Conservation (phyloP, 768 basidiomycete genomes). For the Kwoniella shandongensis region DNA sequence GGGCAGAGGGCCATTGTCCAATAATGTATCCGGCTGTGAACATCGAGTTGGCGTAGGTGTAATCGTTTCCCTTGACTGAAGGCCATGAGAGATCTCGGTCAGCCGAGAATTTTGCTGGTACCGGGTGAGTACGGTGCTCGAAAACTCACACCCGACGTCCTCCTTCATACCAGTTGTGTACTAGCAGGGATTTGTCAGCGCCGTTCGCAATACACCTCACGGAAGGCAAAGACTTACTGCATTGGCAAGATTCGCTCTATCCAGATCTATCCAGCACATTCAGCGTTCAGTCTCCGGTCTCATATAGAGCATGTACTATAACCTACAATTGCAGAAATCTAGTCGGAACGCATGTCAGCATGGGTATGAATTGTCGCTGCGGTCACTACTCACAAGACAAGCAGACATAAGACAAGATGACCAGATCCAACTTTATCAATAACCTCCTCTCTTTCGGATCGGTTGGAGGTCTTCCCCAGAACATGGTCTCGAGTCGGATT, state of each 20-base stretch:
- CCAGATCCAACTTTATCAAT: conserved; percentile 26
- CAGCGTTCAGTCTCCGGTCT: neutral
- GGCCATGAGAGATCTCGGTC: neutral
- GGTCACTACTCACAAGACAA: conserved; percentile 32
- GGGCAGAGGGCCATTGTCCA: conserved; percentile 27
- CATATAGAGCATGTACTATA: neutral
- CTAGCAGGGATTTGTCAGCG: neutral
- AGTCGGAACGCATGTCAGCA: neutral
- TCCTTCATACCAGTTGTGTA: conserved; percentile 39
- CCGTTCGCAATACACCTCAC: neutral
- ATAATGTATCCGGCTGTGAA: conserved; percentile 27
- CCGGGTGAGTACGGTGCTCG: neutral
- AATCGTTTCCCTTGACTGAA: conserved; percentile 29
- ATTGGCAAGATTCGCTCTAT: conserved; percentile 38
- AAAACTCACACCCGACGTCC: conserved; percentile 20
- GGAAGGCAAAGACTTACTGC: conserved; percentile 12
- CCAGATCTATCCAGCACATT: conserved; percentile 6
- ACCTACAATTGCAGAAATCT: conserved; percentile 29
- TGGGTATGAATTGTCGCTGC: too few species aligned
- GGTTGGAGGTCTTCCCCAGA: conserved; percentile 28
- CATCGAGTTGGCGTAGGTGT: conserved; percentile 22
- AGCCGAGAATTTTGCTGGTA: neutral
- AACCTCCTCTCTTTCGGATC: conserved; percentile 28
- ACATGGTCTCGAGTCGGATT: conserved; percentile 25
- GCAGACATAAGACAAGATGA: conserved; percentile 36